A percentile compares a stretch with the other conserved stretches of the same genome.
These are phyloP conservation scores for Yamadazyma tumulicola DNA, from an alignment of 805 yeast genomes.

Conservation along the genomic window DNA sequence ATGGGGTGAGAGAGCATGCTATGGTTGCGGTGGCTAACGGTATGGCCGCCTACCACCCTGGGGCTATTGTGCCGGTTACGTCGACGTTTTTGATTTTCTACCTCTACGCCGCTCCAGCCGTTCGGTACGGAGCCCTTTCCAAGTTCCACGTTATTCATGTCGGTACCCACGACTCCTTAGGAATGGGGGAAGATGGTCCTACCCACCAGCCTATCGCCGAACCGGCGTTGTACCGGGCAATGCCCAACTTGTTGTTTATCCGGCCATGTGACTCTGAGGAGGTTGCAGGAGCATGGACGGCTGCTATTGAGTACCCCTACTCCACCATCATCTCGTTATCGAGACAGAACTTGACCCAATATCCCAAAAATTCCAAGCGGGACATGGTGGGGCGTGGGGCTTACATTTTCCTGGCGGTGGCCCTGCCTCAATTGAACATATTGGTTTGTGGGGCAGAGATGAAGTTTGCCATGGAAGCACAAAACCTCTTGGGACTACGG, in stretches of 20 bases:
- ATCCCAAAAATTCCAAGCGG: constrained; percentile 16
- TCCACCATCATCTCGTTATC: constrained; percentile 22
- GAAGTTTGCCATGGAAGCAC: constrained; percentile 23
- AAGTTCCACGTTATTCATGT: constrained; percentile 47
- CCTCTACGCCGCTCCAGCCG: constrained; percentile 50
- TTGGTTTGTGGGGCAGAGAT: constrained; percentile 29
- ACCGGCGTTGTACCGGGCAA: constrained; percentile 47
- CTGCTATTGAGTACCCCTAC: constrained; percentile 19
- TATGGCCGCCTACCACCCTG: constrained; percentile 28
- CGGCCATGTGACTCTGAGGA: constrained; percentile 55
- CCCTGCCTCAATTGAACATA: constrained; percentile 18
- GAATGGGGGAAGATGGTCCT: constrained; percentile 58
- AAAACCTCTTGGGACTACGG: constrained; percentile 16
- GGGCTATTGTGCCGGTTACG: constrained; percentile 36
- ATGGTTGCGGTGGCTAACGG: constrained; percentile 32
- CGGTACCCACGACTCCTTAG: constrained; percentile 57
- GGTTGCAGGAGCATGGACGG: constrained; percentile 45
- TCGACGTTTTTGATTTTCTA: constrained; percentile 36
- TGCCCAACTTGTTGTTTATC: constrained; percentile 48
- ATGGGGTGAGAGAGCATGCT: constrained; percentile 32
- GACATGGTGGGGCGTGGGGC: constrained; percentile 22
- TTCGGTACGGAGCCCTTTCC: constrained; percentile 47
- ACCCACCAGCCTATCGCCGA: constrained; percentile 57
- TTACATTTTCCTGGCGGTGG: constrained; percentile 19
- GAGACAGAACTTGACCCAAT: constrained; percentile 25